Evolutionary conservation across 2,329 filamentous ascomycete species (phyloP), one percentile per base, ranked within the genome.

Genomic region (Neurospora sp.): DNA sequence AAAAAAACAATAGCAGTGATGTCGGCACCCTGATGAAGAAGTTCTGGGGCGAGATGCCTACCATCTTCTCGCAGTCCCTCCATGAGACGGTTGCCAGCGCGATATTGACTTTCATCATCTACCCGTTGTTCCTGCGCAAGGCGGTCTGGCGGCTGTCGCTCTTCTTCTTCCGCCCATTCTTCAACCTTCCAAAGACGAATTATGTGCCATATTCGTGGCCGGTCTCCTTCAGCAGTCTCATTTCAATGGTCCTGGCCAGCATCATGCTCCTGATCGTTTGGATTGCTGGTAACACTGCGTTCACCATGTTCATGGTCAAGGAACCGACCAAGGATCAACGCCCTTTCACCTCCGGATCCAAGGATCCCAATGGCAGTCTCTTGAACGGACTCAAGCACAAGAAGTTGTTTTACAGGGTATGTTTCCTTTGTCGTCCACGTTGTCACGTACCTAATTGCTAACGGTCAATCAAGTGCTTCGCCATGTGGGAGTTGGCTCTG

Each of bases 311-410:
- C 79, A 87, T 97, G 76, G 88, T 89, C 36, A 90, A 91, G 78
- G 88, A 91, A 75, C 95, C 95, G 0, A 78, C 97, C 69, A 97
- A 97, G 82, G 92, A 92, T 74, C 90, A 87, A n/a, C 87, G 90
- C 75, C 93, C 94, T 4, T 86, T 98, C 69, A 97, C 93, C 0
- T 86, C 87, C 19, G 92, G 95, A 74, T 92, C 93, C 17, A 96
- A 92, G 77, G 94, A 97, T 79, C 92, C 95, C 0, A 98, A 97
- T 76, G 93, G 93, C 41, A 97, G 92, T 77, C 83, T 98, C 37
- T 79, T 98, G 67, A 93, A 89, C 70, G 95, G 95, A 0, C 80
- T 98, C 66, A 94, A 90, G 78, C 90, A 90, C 73, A 96, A 93
- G 81, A 96, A 95, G 79, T 84, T 92, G 8, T 84, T 92, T 10